phyloP scores from a whole-genome alignment of 139 green algal genomes.

The Micractinium conductrix region DNA sequence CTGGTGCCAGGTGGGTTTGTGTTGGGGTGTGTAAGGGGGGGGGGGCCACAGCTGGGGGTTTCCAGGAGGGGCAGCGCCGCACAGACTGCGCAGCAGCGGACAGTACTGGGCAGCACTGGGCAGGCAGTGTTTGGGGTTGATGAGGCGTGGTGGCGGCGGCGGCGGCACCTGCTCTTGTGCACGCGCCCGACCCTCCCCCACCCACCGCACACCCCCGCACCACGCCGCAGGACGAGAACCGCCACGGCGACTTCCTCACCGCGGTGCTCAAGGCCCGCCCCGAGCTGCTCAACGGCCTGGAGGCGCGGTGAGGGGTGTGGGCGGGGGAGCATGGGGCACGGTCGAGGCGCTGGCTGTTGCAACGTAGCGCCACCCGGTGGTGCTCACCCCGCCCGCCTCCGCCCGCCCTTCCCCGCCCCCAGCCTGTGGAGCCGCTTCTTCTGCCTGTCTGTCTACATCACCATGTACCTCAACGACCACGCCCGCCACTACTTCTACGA shows the following conservation, averaged over 20 bases:
- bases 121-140: no score
- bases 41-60: no score
- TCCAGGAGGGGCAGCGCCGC: no score
- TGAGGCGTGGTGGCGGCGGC: no score
- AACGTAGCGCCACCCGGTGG: neutral
- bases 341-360: neutral
- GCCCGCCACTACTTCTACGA: slow-evolving; percentile 90
- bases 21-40: no score
- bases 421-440: slow-evolving; percentile 98
- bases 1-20: no score
- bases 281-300: slow-evolving; percentile 72
- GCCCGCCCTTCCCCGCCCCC: slow-evolving; percentile 22
- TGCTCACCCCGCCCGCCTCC: neutral
- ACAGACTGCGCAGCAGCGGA: no score
- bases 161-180: no score
- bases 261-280: slow-evolving; percentile 91
- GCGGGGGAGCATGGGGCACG: neutral
- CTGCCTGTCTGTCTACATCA: slow-evolving; percentile 99
- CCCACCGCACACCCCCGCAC: no score
- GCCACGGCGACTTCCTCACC: slow-evolving; percentile 95
- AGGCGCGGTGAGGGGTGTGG: slow-evolving; percentile 13
- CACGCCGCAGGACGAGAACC: slow-evolving; percentile 89
- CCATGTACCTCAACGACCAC: slow-evolving; percentile 99
- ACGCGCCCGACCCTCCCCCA: no score
- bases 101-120: no score